Evolutionary conservation across 2,329 filamentous ascomycete species (phyloP), one percentile per base, ranked within the genome.

Genomic region (Fusarium sp.): DNA sequence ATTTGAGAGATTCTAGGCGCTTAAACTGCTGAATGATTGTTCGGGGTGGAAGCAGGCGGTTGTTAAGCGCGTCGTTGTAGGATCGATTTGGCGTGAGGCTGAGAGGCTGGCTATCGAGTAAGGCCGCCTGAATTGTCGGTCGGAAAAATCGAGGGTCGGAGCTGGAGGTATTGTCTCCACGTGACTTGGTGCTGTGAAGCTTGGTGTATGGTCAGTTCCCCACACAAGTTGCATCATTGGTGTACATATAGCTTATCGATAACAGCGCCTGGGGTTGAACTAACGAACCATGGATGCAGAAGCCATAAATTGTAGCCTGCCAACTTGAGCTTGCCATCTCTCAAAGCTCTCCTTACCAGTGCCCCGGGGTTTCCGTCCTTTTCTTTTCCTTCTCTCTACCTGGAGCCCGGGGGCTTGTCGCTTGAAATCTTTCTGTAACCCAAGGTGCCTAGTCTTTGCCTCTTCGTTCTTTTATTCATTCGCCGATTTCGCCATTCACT

Each of bases 111-210:
- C 70, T 73, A 73, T 53, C 54, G 63, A 61, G 57, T 45, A 69
- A 61, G 57, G 59, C 66, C 61, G 54, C 65, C 74, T 77, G 73
- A 77, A 78, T 79, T 79, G 77, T 78, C 76, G 78, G 77, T 78
- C 78, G 78, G 79, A 79, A 80, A 80, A 80, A 80, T 79, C 66
- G 62, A 76, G 76, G 72, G 60, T 71, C 61, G 56, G 63, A 77
- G 74, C 74, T 78, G 36, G 48, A 63, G 50, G 41, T 50, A 47
- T 6, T 26, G 18, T 10, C 26, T 13, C 26, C 77, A 78, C 77
- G 77, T 78, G 77, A 78, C 55, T 44, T 54, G 18, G n/a, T 32
- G 17, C 41, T 41, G 15, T 10, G 61, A 56, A 9, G 18, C 50
- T 57, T 13, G 15, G 32, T 28, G 24, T 32, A 17, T 47, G 56